A percentile compares a stretch with the other conserved stretches of the same genome.
phyloP scores from a whole-genome alignment of 352 stramenopile species.

The Phytophthora pistaciae region DNA sequence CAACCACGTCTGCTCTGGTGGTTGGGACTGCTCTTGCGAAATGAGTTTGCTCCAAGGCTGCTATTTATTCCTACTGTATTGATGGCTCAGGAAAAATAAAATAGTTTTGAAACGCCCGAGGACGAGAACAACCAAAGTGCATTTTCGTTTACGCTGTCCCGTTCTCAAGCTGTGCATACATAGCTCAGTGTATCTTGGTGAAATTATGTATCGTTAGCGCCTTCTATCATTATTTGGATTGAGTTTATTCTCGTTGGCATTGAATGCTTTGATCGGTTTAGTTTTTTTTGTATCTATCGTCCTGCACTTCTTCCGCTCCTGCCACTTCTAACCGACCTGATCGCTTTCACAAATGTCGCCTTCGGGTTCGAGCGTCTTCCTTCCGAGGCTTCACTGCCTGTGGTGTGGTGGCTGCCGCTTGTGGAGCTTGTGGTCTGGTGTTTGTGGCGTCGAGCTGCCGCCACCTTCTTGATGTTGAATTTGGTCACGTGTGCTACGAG shows the following conservation, averaged over 20 bases:
- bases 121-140: conserved; percentile 2
- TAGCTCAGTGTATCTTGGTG: background rate
- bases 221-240: too few species aligned
- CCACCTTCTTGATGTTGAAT: conserved; percentile 46
- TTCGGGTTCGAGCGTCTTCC: conserved; percentile 6
- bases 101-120: conserved; percentile 8
- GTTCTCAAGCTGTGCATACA: background rate
- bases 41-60: conserved; percentile 1
- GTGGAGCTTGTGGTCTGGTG: conserved; percentile 3
- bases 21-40: conserved; percentile 1
- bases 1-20: too few species aligned
- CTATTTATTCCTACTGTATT: conserved; percentile 5
- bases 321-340: conserved; percentile 7
- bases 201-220: too few species aligned
- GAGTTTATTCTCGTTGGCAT: background rate
- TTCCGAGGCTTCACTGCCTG: conserved; percentile 2
- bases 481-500: conserved; percentile 59
- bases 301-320: conserved; percentile 14
- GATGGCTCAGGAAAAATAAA: background rate
- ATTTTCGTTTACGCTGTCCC: background rate
- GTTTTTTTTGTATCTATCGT: background rate
- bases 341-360: conserved; percentile 7
- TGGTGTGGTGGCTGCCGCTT: conserved; percentile 11
- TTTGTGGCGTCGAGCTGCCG: conserved; percentile 13
- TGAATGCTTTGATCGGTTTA: background rate